These are phyloP conservation scores for Punica granatum DNA, from an alignment of 345 rosid genomes.

Conservation along the genomic window DNA sequence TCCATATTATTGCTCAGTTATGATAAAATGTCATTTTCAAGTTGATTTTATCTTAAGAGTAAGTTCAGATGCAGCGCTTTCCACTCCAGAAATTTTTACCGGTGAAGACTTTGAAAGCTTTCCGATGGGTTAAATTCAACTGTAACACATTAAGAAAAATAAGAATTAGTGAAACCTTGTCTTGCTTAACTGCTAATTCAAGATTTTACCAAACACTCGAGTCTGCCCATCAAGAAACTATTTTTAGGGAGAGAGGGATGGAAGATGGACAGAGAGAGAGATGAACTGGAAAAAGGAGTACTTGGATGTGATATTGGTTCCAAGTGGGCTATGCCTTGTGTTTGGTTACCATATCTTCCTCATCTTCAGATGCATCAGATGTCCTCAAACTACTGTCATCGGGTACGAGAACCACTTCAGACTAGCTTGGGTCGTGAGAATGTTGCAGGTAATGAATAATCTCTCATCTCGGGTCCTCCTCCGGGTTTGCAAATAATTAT, in stretches of 20 bases:
- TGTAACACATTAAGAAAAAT: too few relatives aligned
- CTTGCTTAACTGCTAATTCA: neutral
- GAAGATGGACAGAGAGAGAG: neutral
- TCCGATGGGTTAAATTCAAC: too few relatives aligned
- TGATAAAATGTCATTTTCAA: too few relatives aligned
- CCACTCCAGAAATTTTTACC: too few relatives aligned
- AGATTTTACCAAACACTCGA: neutral
- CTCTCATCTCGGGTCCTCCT: too few relatives aligned
- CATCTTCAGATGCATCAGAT: constrained; percentile 13
- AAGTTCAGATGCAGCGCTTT: too few relatives aligned
- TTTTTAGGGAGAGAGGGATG: neutral
- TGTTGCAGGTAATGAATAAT: constrained; percentile 28
- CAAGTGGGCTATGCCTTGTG: constrained; percentile 18
- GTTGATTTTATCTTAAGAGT: too few relatives aligned
- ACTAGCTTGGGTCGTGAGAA: constrained; percentile 30
- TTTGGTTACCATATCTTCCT: constrained; percentile 25
- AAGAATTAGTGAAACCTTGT: too few relatives aligned
- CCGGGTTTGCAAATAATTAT: too few relatives aligned
- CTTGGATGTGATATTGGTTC: constrained; percentile 20
- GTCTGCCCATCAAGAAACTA: too few relatives aligned
- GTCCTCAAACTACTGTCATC: constrained; percentile 21
- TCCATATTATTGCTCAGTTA: too few relatives aligned
- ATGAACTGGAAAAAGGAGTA: constrained; percentile 12
- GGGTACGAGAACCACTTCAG: constrained; percentile 33
- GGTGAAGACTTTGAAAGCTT: too few relatives aligned